Evolutionary conservation across 768 basidiomycete species (phyloP).

Genomic region (Hygrocybe punicea): DNA sequence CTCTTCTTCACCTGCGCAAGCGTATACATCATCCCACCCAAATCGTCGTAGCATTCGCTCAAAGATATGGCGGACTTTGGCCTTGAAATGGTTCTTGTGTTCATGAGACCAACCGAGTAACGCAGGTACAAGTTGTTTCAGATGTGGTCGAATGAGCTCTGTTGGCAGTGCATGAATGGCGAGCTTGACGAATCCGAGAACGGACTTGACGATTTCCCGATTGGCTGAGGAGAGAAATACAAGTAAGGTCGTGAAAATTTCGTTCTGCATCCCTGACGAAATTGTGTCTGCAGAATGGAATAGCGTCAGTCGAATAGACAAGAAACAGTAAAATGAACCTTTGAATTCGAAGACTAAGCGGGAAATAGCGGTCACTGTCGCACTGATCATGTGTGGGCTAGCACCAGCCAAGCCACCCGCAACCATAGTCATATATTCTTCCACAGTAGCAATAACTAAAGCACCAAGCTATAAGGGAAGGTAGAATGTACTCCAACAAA

Average conservation of each 20-base stretch:
- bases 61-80: conserved; percentile 94
- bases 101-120: conserved; percentile 92
- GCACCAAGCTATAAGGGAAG: conserved; percentile 8
- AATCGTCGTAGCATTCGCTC: conserved; percentile 93
- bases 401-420: conserved; percentile 91
- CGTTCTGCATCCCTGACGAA: conserved; percentile 67
- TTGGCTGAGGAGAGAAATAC: conserved; percentile 93
- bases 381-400: conserved; percentile 97
- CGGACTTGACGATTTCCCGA: conserved; percentile 96
- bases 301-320: not conserved
- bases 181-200: conserved; percentile 92
- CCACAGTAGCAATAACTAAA: conserved; percentile 71
- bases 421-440: conserved; percentile 96
- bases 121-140: conserved; percentile 75
- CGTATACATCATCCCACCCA: conserved; percentile 79
- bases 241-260: conserved; percentile 80
- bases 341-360: conserved; percentile 95
- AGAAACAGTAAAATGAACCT: conserved; percentile 44
- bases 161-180: conserved; percentile 79
- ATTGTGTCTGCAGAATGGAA: conserved; percentile 53
- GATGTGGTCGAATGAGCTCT: conserved; percentile 70
- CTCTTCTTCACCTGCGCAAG: conserved; percentile 71
- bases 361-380: conserved; percentile 90
- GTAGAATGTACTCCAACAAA: conserved; percentile 12
- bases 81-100: conserved; percentile 98